A percentile compares a stretch with the other conserved stretches of the same genome.
These are phyloP conservation scores for Filobasidium floriforme DNA, from an alignment of 768 basidiomycete genomes.

Conservation along the genomic window DNA sequence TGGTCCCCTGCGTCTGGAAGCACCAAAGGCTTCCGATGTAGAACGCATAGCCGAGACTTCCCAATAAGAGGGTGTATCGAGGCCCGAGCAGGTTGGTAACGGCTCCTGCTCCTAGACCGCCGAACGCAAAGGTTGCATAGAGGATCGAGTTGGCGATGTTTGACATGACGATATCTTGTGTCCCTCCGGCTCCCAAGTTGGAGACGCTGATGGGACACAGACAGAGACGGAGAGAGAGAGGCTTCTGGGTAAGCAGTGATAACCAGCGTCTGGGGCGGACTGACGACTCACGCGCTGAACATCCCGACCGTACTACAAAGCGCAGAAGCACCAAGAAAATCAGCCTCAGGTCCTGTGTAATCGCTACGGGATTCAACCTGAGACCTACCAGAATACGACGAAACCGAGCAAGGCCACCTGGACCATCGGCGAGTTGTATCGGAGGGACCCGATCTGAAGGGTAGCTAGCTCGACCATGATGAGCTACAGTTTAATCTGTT, in stretches of 20 bases:
- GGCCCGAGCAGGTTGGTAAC: slow-evolving; percentile 66
- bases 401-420: slow-evolving; percentile 32
- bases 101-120: slow-evolving; percentile 48
- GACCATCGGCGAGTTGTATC: slow-evolving; percentile 31
- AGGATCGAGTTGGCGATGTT: slow-evolving; percentile 49
- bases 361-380: not conserved
- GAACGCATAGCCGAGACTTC: slow-evolving; percentile 66
- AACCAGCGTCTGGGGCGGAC: not conserved
- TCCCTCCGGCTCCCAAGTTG: slow-evolving; percentile 25
- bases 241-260: not conserved
- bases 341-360: not conserved
- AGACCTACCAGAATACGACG: slow-evolving; percentile 27
- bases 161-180: slow-evolving; percentile 46
- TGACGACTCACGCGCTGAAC: slow-evolving; percentile 26
- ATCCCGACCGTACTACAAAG: slow-evolving; percentile 25
- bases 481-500: too few relatives aligned
- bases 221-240: not conserved
- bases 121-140: slow-evolving; percentile 49
- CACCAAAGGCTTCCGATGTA: slow-evolving; percentile 51
- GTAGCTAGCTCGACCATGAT: slow-evolving; percentile 21
- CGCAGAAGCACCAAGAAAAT: slow-evolving; percentile 7
- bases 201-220: slow-evolving; percentile 12
- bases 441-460: slow-evolving; percentile 24
- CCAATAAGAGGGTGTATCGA: slow-evolving; percentile 62
- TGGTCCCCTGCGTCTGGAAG: slow-evolving; percentile 46